Evolutionary conservation across 2,329 filamentous ascomycete species (phyloP).

Genomic region (Penicillium sp.): DNA sequence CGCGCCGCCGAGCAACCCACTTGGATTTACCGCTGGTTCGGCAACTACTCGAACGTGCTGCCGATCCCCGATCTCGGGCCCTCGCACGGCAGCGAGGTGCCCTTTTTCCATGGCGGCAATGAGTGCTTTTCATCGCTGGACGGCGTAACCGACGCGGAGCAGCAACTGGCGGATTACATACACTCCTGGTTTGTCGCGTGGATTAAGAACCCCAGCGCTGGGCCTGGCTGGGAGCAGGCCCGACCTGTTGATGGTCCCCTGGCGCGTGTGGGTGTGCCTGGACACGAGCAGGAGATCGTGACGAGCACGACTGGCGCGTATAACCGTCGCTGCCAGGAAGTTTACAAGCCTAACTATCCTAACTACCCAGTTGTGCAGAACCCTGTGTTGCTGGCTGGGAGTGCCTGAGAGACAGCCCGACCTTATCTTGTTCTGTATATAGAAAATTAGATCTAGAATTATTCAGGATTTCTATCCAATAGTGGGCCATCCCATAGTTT

Average conservation of each 20-base stretch:
- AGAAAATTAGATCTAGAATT: neutral
- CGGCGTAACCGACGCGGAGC: neutral
- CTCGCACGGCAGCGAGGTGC: neutral
- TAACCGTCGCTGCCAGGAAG: neutral
- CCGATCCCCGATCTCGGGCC: neutral
- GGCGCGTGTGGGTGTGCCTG: neutral
- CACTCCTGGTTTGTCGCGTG: neutral
- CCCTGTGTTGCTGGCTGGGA: neutral
- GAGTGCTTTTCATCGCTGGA: neutral
- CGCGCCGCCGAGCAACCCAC: neutral
- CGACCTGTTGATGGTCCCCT: neutral
- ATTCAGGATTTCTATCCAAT: neutral
- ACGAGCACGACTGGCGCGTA: neutral
- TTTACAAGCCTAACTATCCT: neutral
- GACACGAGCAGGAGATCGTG: neutral
- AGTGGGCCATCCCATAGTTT: neutral
- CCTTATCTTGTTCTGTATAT: neutral
- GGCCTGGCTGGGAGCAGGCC: neutral
- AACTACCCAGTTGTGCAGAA: neutral
- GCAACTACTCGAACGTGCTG: neutral
- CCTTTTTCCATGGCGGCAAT: neutral
- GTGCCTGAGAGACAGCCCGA: neutral
- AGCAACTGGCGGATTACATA: neutral
- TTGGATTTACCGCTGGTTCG: neutral
- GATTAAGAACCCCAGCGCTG: neutral